phyloP scores from a whole-genome alignment of 2,329 filamentous ascomycete species.

The Bipolaris bicolor region DNA sequence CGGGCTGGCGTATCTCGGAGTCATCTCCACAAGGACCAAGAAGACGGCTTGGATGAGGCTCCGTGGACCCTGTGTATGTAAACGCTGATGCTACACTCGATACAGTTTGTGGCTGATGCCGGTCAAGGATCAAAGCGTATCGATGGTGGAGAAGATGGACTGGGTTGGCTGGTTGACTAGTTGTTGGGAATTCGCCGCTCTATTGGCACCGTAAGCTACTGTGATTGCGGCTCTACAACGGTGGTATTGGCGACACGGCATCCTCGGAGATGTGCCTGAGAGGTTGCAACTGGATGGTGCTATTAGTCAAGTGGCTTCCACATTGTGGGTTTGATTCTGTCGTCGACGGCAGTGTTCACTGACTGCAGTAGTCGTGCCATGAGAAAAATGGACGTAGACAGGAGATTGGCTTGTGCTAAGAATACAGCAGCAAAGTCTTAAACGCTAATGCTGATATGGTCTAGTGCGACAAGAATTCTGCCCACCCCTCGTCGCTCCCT shows the following conservation, averaged over 20 bases:
- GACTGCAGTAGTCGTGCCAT: background rate
- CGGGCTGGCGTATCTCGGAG: conserved; percentile 3
- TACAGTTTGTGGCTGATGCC: conserved; percentile 5
- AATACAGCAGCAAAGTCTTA: conserved; percentile 3
- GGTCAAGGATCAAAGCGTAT: background rate
- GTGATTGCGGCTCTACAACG: conserved; percentile 19
- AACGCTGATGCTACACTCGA: conserved; percentile 1
- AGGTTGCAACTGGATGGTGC: background rate
- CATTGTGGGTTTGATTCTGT: background rate
- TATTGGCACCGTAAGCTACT: conserved; percentile 12
- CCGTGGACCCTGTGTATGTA: conserved; percentile 14
- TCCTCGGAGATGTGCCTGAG: background rate
- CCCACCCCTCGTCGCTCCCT: conserved; percentile 19
- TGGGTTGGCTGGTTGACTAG: conserved; percentile 1
- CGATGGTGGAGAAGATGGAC: conserved; percentile 10
- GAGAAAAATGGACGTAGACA: background rate
- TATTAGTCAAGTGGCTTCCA: conserved; percentile 7
- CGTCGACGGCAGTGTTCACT: background rate
- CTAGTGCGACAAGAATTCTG: conserved; percentile 5
- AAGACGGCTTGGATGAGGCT: conserved; percentile 1
- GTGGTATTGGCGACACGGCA: conserved; percentile 10
- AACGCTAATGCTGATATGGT: background rate
- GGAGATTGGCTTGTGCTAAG: conserved; percentile 8
- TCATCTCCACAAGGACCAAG: conserved; percentile 6
- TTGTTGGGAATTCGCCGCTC: conserved; percentile 24